Evolutionary conservation across 768 basidiomycete species (phyloP), one percentile per base, ranked within the genome.

Genomic region (Agaricus blazei): DNA sequence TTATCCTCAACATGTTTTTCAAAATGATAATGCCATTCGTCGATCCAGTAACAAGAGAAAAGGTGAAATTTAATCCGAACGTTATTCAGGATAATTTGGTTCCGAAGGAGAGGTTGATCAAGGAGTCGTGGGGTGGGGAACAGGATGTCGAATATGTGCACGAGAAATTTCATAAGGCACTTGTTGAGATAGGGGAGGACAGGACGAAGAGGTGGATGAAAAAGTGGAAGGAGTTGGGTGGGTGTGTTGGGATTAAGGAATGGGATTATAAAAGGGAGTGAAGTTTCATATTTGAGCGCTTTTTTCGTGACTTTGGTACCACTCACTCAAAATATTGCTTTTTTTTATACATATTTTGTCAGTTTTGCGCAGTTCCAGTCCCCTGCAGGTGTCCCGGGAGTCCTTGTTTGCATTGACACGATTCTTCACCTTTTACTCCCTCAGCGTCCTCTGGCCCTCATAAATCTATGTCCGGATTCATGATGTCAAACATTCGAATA

Each of bases 1-100:
- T 83, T 73, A 65, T 90, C 48, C 64, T 93, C 49, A 82, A 80
- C 53, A 75, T 81, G 0, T 92, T 93, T 70, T 87, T 83, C 75
- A 90, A 86, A 60, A 68, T 91, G 60, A 84, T 93, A 63, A 80
- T 73, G 60, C 88, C 91, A 1, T 86, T 93, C 64, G 81, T 94
- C 51, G 93, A 95, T 69, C 90, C 93, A 2, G 67, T 91, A 56
- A 93, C 91, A 1, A 81, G 84, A 29, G 67, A 77, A 36, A 90
- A 91, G 69, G 76, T 90, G 68, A 78, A 83, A 54, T 90, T 91
- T 68, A 90, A 91, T 63, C 87, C 87, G 1, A 67, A 79, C 23
- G 75, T 85, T 24, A 70, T 87, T 56, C 69, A 82, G 58, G 88
- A 88, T 34, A 80, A 79, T 2, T 64, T 93, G 38, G 88, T 95